These are phyloP conservation scores for Talaromyces sp. DNA, from an alignment of 2,329 filamentous ascomycete genomes.

Conservation along the genomic window DNA sequence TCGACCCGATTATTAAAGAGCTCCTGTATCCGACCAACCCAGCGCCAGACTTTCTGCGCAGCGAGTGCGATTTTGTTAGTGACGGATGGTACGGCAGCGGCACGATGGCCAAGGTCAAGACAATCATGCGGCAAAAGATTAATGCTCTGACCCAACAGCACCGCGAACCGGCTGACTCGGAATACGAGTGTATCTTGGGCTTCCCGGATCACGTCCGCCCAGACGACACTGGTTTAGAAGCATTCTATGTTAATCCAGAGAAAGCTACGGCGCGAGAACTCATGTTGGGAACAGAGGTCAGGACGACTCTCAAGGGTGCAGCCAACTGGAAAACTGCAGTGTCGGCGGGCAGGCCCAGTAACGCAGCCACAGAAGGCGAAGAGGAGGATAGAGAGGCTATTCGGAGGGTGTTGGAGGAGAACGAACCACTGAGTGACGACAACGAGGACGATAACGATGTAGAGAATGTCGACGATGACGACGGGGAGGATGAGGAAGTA, in stretches of 20 bases:
- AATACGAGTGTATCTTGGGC: constrained; percentile 30
- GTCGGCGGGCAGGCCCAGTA: constrained; percentile 20
- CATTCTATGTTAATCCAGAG: constrained; percentile 23
- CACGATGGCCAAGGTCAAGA: constrained; percentile 75
- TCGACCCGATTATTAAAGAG: constrained; percentile 65
- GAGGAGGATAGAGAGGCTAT: constrained; percentile 14
- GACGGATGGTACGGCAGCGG: constrained; percentile 85
- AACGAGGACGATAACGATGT: constrained; percentile 13
- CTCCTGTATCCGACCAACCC: constrained; percentile 61
- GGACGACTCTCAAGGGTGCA: constrained; percentile 28
- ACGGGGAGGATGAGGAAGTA: background rate
- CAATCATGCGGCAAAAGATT: constrained; percentile 85
- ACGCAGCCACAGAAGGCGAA: constrained; percentile 19
- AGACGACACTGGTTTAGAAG: constrained; percentile 16
- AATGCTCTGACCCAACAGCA: constrained; percentile 52
- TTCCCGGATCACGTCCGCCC: constrained; percentile 32
- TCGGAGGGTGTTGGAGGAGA: constrained; percentile 15
- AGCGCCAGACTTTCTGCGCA: constrained; percentile 48
- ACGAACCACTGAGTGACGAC: constrained; percentile 13
- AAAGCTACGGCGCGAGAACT: constrained; percentile 19
- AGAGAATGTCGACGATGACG: constrained; percentile 5
- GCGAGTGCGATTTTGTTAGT: constrained; percentile 53
- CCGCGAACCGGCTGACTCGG: constrained; percentile 25
- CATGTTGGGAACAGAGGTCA: constrained; percentile 30
- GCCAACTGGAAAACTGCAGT: constrained; percentile 20